Evolutionary conservation across 805 yeast genomes (phyloP).

Genomic region (Kregervanrija delftensis): DNA sequence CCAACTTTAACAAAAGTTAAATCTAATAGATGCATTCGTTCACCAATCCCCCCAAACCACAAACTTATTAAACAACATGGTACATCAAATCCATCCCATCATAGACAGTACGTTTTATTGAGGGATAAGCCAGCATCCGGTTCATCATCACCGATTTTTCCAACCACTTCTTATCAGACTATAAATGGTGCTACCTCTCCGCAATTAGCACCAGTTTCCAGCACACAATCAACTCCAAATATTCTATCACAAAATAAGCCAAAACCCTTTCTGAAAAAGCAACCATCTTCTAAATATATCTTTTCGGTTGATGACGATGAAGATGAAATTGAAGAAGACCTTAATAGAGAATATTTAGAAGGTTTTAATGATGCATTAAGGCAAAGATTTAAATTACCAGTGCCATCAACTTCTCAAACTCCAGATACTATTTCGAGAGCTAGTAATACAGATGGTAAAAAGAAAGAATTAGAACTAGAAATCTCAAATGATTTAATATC

Average conservation of each 20-base stretch:
- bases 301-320: constrained; percentile 82
- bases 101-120: constrained; percentile 25
- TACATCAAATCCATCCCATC: constrained; percentile 22
- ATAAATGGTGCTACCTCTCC: constrained; percentile 8
- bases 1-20: not conserved
- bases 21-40: constrained; percentile 10
- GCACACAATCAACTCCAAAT: constrained; percentile 2
- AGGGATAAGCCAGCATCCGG: constrained; percentile 19
- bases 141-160: constrained; percentile 3
- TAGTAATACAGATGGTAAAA: constrained; percentile 12
- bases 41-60: constrained; percentile 14
- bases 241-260: constrained; percentile 9
- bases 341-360: constrained; percentile 55
- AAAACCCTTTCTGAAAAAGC: constrained; percentile 20
- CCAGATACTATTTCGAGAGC: constrained; percentile 11
- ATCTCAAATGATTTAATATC: constrained; percentile 18
- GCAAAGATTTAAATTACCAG: constrained; percentile 31
- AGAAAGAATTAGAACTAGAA: constrained; percentile 22
- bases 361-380: constrained; percentile 69
- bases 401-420: not conserved
- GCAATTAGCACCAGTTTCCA: constrained; percentile 5
- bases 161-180: constrained; percentile 10
- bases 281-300: constrained; percentile 30
- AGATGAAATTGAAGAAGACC: constrained; percentile 58
- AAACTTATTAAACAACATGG: constrained; percentile 11